These are phyloP conservation scores for Myxozyma geophila DNA, from an alignment of 805 yeast genomes.

Conservation along the genomic window DNA sequence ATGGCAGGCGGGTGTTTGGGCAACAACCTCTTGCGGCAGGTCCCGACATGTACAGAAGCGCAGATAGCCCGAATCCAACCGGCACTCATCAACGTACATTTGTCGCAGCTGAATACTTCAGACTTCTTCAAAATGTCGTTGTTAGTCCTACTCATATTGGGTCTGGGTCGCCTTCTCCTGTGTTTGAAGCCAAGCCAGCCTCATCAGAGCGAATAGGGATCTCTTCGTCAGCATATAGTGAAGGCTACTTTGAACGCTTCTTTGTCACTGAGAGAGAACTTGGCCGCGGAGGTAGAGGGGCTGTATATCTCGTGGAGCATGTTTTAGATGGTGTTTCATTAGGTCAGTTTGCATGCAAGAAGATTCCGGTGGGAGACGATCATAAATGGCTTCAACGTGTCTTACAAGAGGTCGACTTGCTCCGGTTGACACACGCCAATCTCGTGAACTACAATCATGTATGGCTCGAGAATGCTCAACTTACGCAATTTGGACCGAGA, in stretches of 20 bases:
- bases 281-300: constrained; percentile 85
- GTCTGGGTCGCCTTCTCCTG: neutral
- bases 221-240: constrained; percentile 68
- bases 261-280: constrained; percentile 63
- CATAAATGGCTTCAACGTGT: constrained; percentile 70
- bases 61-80: neutral
- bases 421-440: constrained; percentile 61
- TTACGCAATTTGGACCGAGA: constrained; percentile 59
- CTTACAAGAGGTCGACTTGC: constrained; percentile 74
- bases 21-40: constrained; percentile 1
- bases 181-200: neutral
- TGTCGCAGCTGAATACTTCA: constrained; percentile 30
- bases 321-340: constrained; percentile 69
- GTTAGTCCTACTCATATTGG: neutral
- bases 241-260: constrained; percentile 74
- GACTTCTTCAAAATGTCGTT: constrained; percentile 22
- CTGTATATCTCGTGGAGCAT: constrained; percentile 84
- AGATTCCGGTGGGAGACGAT: constrained; percentile 82
- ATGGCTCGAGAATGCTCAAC: constrained; percentile 75
- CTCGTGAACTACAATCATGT: constrained; percentile 87
- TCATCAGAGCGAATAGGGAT: constrained; percentile 37
- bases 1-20: neutral
- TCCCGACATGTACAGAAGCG: neutral
- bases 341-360: constrained; percentile 83
- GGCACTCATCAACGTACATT: constrained; percentile 16